Evolutionary conservation across 1,284 basidiomycete species (phyloP).

Genomic region (Apiotrichum laibachii): DNA sequence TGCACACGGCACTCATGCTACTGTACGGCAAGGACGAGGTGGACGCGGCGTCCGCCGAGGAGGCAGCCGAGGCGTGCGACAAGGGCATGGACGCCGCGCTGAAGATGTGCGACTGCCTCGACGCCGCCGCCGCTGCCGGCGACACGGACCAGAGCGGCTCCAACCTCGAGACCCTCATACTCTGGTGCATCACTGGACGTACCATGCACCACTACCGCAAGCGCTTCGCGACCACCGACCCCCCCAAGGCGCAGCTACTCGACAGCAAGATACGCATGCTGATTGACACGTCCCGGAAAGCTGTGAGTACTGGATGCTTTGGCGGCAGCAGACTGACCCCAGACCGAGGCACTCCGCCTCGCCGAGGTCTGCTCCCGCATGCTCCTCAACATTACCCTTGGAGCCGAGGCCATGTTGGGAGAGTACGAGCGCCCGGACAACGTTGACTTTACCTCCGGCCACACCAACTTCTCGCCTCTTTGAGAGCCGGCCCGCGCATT

Average conservation of each 20-base stretch:
- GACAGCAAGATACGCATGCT: slow-evolving; percentile 7
- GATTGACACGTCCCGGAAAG: slow-evolving; percentile 13
- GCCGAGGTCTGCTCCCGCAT: slow-evolving; percentile 22
- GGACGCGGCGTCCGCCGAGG: slow-evolving; percentile 18
- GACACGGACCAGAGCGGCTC: slow-evolving; percentile 24
- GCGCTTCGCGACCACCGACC: slow-evolving; percentile 14
- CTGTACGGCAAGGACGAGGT: slow-evolving; percentile 33
- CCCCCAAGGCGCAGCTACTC: slow-evolving; percentile 7
- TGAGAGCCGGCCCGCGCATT: background rate
- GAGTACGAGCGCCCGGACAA: slow-evolving; percentile 26
- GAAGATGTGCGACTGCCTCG: slow-evolving; percentile 25
- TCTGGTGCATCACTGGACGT: slow-evolving; percentile 19
- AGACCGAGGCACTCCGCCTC: slow-evolving; percentile 9
- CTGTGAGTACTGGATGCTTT: slow-evolving; percentile 1
- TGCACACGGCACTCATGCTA: slow-evolving; percentile 22
- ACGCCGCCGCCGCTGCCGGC: slow-evolving; percentile 23
- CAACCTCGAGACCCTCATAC: slow-evolving; percentile 18
- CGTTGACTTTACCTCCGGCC: slow-evolving; percentile 4
- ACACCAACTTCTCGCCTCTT: background rate
- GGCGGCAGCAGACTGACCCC: background rate
- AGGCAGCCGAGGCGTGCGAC: slow-evolving; percentile 22
- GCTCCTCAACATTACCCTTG: slow-evolving; percentile 22
- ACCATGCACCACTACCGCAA: slow-evolving; percentile 18
- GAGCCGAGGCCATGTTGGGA: slow-evolving; percentile 22
- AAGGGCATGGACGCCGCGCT: slow-evolving; percentile 25